These are phyloP conservation scores for Epicoccum nigrum DNA, from an alignment of 2,329 filamentous ascomycete genomes.

Conservation along the genomic window DNA sequence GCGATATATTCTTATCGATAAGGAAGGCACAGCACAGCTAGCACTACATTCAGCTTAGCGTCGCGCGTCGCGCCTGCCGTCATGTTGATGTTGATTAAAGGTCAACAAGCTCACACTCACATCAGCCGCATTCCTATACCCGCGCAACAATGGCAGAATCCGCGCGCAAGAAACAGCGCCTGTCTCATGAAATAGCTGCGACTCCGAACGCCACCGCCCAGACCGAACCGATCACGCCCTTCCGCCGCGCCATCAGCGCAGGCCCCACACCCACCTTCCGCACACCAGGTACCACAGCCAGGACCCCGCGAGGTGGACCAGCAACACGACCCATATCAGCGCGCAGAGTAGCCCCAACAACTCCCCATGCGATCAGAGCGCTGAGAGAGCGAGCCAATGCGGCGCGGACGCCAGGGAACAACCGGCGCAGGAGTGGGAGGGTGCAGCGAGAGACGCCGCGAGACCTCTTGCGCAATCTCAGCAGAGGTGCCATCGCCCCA, in stretches of 20 bases:
- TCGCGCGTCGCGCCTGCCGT: slow-evolving; percentile 31
- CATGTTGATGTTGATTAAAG: slow-evolving; percentile 19
- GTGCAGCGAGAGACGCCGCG: slow-evolving; percentile 62
- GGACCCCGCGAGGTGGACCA: slow-evolving; percentile 43
- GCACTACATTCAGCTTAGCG: slow-evolving; percentile 2
- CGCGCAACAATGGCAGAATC: slow-evolving; percentile 43
- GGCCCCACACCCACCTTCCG: slow-evolving; percentile 41
- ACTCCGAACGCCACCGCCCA: slow-evolving; percentile 31
- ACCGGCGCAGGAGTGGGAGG: slow-evolving; percentile 56
- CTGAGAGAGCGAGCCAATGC: slow-evolving; percentile 59
- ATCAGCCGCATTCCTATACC: slow-evolving; percentile 12
- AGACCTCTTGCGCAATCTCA: slow-evolving; percentile 60
- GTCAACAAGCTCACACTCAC: slow-evolving; percentile 29
- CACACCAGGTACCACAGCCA: slow-evolving; percentile 42
- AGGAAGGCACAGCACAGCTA: slow-evolving; percentile 5
- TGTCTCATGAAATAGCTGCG: slow-evolving; percentile 34
- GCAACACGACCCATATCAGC: slow-evolving; percentile 42
- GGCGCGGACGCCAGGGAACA: slow-evolving; percentile 58
- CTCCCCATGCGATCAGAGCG: slow-evolving; percentile 62
- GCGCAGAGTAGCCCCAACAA: slow-evolving; percentile 54
- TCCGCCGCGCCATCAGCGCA: slow-evolving; percentile 43
- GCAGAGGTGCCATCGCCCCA: slow-evolving; percentile 51
- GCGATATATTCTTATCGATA: slow-evolving; percentile 46
- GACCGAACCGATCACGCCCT: slow-evolving; percentile 40
- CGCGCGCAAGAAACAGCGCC: slow-evolving; percentile 44